phyloP scores from a whole-genome alignment of 441 rosid species.

The Lepidium campestre region DNA sequence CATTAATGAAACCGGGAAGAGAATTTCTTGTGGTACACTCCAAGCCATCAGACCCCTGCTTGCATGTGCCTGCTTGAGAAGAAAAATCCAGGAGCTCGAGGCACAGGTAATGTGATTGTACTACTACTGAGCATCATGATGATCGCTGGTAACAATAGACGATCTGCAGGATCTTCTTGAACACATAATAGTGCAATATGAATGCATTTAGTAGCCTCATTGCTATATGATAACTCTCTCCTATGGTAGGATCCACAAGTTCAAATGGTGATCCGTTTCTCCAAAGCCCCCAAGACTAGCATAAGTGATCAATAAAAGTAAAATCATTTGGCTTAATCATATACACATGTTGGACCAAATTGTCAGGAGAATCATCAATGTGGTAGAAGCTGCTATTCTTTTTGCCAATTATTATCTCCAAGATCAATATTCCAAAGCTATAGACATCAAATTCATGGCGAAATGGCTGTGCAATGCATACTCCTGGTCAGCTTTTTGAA shows the following conservation, averaged over 20 bases:
- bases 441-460: conserved; percentile 30
- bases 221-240: neutral
- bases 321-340: neutral
- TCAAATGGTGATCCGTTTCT: conserved; percentile 10
- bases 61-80: neutral
- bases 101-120: neutral
- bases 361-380: neutral
- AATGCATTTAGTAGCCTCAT: conserved; percentile 29
- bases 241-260: conserved; percentile 12
- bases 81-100: neutral
- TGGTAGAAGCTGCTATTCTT: conserved; percentile 10
- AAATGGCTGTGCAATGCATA: conserved; percentile 27
- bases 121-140: neutral
- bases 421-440: conserved; percentile 34
- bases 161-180: conserved; percentile 16
- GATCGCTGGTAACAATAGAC: conserved; percentile 16
- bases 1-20: neutral
- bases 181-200: conserved; percentile 29
- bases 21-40: neutral
- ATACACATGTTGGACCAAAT: conserved; percentile 3
- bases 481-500: too few species aligned
- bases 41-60: neutral
- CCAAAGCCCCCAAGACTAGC: conserved; percentile 35
- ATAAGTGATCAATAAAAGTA: neutral
- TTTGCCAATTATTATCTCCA: conserved; percentile 33